These are phyloP conservation scores for Lyophyllum shimeji DNA, from an alignment of 768 basidiomycete species.

Conservation along the genomic window DNA sequence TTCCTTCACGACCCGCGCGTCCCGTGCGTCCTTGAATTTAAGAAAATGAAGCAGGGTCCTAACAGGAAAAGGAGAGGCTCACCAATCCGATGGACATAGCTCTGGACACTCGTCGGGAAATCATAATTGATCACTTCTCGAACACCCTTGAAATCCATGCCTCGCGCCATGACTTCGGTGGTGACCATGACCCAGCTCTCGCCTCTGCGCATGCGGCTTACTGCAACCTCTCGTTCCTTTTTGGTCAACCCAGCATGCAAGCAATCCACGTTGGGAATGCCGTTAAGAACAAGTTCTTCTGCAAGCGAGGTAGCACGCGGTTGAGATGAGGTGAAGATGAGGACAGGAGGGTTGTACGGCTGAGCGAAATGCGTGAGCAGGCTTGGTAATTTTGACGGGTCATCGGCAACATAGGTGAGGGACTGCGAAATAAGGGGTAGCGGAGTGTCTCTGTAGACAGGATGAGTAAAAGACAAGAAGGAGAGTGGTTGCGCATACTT, in stretches of 20 bases:
- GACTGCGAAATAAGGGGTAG: slow-evolving; percentile 88
- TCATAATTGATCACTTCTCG: slow-evolving; percentile 96
- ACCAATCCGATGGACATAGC: slow-evolving; percentile 96
- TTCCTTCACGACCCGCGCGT: slow-evolving; percentile 88
- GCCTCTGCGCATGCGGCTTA: slow-evolving; percentile 83
- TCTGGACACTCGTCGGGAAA: slow-evolving; percentile 93
- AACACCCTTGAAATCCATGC: slow-evolving; percentile 97
- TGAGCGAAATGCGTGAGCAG: slow-evolving; percentile 76
- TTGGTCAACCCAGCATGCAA: slow-evolving; percentile 89
- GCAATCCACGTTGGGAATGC: slow-evolving; percentile 80
- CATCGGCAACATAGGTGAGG: slow-evolving; percentile 89
- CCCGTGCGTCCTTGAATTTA: slow-evolving; percentile 78
- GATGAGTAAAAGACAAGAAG: slow-evolving; percentile 3
- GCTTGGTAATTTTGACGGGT: slow-evolving; percentile 91
- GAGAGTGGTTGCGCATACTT: slow-evolving; percentile 59
- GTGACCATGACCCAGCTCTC: slow-evolving; percentile 94
- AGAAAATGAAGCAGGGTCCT: background rate
- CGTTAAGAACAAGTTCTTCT: slow-evolving; percentile 78
- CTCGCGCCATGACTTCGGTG: slow-evolving; percentile 97
- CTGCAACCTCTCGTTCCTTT: slow-evolving; percentile 84
- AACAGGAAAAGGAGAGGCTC: slow-evolving; percentile 1
- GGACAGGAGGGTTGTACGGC: slow-evolving; percentile 86
- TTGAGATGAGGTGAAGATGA: slow-evolving; percentile 91
- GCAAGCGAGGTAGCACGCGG: slow-evolving; percentile 78
- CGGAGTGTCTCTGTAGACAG: slow-evolving; percentile 76